phyloP scores from a whole-genome alignment of 306 rosid species.

The Comarum palustre region DNA sequence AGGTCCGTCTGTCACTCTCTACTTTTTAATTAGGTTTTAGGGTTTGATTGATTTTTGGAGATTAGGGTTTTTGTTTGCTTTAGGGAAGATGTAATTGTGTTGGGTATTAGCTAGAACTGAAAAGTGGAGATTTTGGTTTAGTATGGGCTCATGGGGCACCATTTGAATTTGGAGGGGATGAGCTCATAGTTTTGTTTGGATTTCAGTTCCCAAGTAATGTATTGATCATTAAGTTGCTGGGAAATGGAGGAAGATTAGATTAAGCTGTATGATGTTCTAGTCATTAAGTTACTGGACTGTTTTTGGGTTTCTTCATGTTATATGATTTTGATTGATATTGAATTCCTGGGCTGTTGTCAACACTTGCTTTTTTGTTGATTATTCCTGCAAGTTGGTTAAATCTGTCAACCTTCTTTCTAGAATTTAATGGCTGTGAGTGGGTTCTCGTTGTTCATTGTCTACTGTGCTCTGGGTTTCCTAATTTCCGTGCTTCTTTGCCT shows the following conservation, averaged over 20 bases:
- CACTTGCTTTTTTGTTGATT: background rate
- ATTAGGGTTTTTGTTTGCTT: background rate
- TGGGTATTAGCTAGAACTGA: background rate
- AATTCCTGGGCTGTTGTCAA: background rate
- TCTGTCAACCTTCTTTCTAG: background rate
- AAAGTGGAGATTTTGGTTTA: background rate
- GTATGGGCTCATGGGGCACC: background rate
- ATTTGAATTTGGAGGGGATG: background rate
- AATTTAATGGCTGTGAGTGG: background rate
- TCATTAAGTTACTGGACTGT: background rate
- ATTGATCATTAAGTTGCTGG: background rate
- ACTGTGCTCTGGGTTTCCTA: background rate
- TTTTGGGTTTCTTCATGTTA: background rate
- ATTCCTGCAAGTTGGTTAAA: background rate
- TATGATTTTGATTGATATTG: too few species aligned
- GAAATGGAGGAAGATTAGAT: background rate
- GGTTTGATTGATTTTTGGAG: background rate
- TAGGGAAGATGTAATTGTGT: background rate
- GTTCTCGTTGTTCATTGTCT: background rate
- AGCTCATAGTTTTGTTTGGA: background rate
- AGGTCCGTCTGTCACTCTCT: conserved; percentile 37
- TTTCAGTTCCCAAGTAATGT: background rate
- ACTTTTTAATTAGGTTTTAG: conserved; percentile 9
- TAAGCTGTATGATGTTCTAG: background rate
- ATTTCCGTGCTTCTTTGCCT: background rate